phyloP scores from a whole-genome alignment of 2,329 filamentous ascomycete genomes.

The Sphaerulina musiva region DNA sequence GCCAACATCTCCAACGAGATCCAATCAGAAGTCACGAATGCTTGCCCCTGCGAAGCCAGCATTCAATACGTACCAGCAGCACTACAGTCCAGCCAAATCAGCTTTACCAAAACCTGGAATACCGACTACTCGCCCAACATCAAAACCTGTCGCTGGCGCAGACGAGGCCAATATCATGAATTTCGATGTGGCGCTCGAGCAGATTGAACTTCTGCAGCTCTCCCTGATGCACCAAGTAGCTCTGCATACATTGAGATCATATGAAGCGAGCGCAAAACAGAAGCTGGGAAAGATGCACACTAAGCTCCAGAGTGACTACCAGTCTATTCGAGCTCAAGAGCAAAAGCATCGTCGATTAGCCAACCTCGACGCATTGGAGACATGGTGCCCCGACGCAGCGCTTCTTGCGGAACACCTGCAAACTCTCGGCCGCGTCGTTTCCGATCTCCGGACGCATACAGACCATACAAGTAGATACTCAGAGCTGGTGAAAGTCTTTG shows the following conservation, averaged over 20 bases:
- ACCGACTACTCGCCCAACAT: conserved; percentile 33
- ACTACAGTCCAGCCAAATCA: conserved; percentile 59
- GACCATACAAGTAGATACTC: conserved; percentile 53
- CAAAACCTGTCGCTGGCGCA: conserved; percentile 57
- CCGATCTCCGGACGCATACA: conserved; percentile 53
- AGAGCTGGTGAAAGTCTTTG: conserved; percentile 52
- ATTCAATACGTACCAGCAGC: conserved; percentile 60
- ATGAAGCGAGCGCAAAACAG: conserved; percentile 51
- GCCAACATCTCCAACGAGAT: conserved; percentile 19
- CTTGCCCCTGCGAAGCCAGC: conserved; percentile 40
- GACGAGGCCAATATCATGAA: conserved; percentile 39
- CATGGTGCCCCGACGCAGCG: conserved; percentile 43
- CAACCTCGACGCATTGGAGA: conserved; percentile 49
- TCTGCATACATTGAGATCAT: conserved; percentile 41
- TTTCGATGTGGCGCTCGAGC: conserved; percentile 33
- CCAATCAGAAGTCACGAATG: conserved; percentile 31
- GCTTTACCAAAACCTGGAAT: conserved; percentile 56
- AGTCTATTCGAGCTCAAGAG: conserved; percentile 33
- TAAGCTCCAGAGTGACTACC: conserved; percentile 27
- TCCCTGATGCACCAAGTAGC: conserved; percentile 57
- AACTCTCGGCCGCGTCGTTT: conserved; percentile 51
- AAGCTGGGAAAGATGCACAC: conserved; percentile 27
- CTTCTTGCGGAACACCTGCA: conserved; percentile 53
- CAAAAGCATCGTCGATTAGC: conserved; percentile 37
- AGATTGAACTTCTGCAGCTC: conserved; percentile 60